Percentiles rank a stretch among this genome's conserved stretches.
These are phyloP conservation scores for Penicillium manginii DNA, from an alignment of 495 filamentous ascomycete species.

Conservation along the genomic window DNA sequence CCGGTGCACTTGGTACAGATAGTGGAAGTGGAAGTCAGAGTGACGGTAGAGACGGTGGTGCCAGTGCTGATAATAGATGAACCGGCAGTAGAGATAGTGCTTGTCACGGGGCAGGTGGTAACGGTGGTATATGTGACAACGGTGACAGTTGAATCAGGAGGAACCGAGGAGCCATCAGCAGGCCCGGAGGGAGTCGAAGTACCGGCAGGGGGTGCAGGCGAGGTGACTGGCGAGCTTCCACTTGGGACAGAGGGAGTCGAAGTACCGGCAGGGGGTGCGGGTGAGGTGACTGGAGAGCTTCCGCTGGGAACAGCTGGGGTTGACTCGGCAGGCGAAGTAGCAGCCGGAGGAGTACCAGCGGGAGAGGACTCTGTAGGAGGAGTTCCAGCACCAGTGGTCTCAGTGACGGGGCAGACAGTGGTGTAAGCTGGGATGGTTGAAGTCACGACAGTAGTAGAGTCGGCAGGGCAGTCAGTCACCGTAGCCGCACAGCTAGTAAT, in stretches of 20 bases:
- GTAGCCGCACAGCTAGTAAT: slow-evolving; percentile 60
- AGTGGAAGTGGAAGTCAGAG: slow-evolving; percentile 43
- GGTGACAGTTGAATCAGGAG: slow-evolving; percentile 26
- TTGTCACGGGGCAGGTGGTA: slow-evolving; percentile 49
- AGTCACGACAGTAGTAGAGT: slow-evolving; percentile 55
- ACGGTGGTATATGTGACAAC: slow-evolving; percentile 42
- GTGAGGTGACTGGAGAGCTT: slow-evolving; percentile 2
- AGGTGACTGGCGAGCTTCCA: neutral
- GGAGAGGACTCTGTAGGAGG: slow-evolving; percentile 35
- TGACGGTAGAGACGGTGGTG: slow-evolving; percentile 45
- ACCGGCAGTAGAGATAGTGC: slow-evolving; percentile 38
- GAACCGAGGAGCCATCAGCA: slow-evolving; percentile 12
- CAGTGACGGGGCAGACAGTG: slow-evolving; percentile 56
- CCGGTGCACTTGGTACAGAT: slow-evolving; percentile 41
- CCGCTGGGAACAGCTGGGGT: neutral
- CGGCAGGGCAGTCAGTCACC: slow-evolving; percentile 62
- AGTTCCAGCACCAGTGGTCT: slow-evolving; percentile 19
- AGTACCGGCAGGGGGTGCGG: slow-evolving; percentile 8
- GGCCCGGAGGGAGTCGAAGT: slow-evolving; percentile 3
- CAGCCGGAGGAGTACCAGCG: slow-evolving; percentile 1
- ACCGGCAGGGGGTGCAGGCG: slow-evolving; percentile 10
- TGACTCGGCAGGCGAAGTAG: slow-evolving; percentile 7
- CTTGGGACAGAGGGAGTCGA: slow-evolving; percentile 2
- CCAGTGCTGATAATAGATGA: slow-evolving; percentile 37
- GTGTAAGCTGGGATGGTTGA: slow-evolving; percentile 61